A percentile compares a stretch with the other conserved stretches of the same genome.
These are phyloP conservation scores for Boletus reticuloceps DNA, from an alignment of 768 basidiomycete genomes.

Conservation along the genomic window DNA sequence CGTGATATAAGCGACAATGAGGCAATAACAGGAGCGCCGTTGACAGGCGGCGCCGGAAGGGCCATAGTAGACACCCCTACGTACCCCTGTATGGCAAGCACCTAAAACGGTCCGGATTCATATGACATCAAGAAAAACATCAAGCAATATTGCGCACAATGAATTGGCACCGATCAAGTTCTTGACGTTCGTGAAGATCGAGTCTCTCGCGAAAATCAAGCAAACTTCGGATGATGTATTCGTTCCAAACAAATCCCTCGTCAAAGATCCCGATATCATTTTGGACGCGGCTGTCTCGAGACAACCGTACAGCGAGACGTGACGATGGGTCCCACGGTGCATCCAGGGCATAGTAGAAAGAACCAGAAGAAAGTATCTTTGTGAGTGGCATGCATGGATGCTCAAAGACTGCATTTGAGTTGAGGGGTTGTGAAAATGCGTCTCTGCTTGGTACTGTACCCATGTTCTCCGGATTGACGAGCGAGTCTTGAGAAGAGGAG, in stretches of 20 bases:
- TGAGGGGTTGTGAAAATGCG: slow-evolving; percentile 41
- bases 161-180: slow-evolving; percentile 82
- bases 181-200: slow-evolving; percentile 61
- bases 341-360: slow-evolving; percentile 88
- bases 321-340: slow-evolving; percentile 90
- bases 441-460: slow-evolving; percentile 46
- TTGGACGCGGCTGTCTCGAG: slow-evolving; percentile 42
- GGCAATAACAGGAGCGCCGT: slow-evolving; percentile 68
- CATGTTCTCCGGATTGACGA: slow-evolving; percentile 52
- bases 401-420: slow-evolving; percentile 59
- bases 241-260: slow-evolving; percentile 93
- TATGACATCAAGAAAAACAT: slow-evolving; percentile 5
- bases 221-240: slow-evolving; percentile 81
- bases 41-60: slow-evolving; percentile 69
- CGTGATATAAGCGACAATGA: slow-evolving; percentile 83
- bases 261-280: slow-evolving; percentile 66
- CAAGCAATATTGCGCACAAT: slow-evolving; percentile 52
- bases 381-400: slow-evolving; percentile 89
- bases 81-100: slow-evolving; percentile 92
- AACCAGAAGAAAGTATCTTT: slow-evolving; percentile 88
- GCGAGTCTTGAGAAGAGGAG: slow-evolving; percentile 48
- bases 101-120: slow-evolving; percentile 38
- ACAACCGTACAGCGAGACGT: slow-evolving; percentile 67
- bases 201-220: slow-evolving; percentile 85
- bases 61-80: slow-evolving; percentile 81